Conservation (phyloP, 2,329 filamentous ascomycete genomes). For the Pseudophaeomoniella oleicola region DNA sequence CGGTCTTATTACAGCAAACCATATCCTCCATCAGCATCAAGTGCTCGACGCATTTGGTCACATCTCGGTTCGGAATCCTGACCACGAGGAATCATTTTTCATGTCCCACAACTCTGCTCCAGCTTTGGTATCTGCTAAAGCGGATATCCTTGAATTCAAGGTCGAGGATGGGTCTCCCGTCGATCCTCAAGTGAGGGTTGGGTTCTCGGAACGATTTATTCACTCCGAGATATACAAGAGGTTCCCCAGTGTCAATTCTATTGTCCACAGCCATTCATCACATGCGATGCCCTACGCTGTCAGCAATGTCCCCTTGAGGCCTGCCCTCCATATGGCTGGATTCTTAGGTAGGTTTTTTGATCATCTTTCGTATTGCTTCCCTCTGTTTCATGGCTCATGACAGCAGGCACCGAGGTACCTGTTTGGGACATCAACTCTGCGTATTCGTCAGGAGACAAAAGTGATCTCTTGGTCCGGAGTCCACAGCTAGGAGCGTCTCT, state of each 20-base stretch:
- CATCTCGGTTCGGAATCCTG: slow-evolving; percentile 36
- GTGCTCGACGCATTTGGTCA: slow-evolving; percentile 42
- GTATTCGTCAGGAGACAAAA: slow-evolving; percentile 13
- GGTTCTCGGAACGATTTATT: slow-evolving; percentile 31
- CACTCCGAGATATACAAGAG: slow-evolving; percentile 32
- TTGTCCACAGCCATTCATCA: slow-evolving; percentile 31
- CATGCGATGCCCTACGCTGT: slow-evolving; percentile 29
- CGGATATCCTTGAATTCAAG: slow-evolving; percentile 33
- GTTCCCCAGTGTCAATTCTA: slow-evolving; percentile 22
- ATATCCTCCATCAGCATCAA: slow-evolving; percentile 36
- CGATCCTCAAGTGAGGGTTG: slow-evolving; percentile 21
- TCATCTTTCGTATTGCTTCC: too few species aligned
- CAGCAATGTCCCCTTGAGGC: slow-evolving; percentile 23
- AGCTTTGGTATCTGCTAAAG: slow-evolving; percentile 26
- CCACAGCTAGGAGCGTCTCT: slow-evolving; percentile 19
- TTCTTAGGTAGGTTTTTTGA: slow-evolving; percentile 22
- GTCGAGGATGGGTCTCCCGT: slow-evolving; percentile 28
- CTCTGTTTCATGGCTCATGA: too few species aligned
- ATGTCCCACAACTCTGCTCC: slow-evolving; percentile 34
- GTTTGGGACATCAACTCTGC: slow-evolving; percentile 18
- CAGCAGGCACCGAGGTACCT: slow-evolving; percentile 13
- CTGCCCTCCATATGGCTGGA: slow-evolving; percentile 28
- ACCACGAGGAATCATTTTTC: slow-evolving; percentile 30
- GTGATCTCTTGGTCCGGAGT: slow-evolving; percentile 24
- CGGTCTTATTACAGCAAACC: slow-evolving; percentile 30